These are phyloP conservation scores for Colletotrichum spaethianum DNA, from an alignment of 2,329 filamentous ascomycete species.

Conservation along the genomic window DNA sequence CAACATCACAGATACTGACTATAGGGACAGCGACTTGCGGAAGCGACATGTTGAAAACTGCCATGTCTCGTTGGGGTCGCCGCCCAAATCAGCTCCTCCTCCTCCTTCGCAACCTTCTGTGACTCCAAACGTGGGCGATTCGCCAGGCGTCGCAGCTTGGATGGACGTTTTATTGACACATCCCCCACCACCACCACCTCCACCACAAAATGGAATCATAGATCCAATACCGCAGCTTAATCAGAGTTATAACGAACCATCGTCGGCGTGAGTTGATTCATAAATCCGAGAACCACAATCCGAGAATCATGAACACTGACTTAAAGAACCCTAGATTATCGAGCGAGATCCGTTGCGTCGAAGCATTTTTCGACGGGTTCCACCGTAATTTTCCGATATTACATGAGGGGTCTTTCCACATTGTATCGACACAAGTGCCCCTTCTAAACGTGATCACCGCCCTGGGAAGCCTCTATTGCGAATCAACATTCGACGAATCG, in stretches of 20 bases:
- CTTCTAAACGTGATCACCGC: constrained; percentile 24
- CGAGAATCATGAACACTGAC: neutral
- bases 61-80: constrained; percentile 13
- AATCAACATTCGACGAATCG: constrained; percentile 9
- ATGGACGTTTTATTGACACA: constrained; percentile 23
- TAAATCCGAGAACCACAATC: neutral
- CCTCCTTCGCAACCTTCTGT: neutral
- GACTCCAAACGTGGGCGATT: constrained; percentile 16
- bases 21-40: constrained; percentile 13
- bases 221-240: constrained; percentile 15
- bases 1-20: neutral
- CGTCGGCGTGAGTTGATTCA: neutral
- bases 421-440: constrained; percentile 28
- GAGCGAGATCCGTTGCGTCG: constrained; percentile 26
- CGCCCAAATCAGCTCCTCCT: constrained; percentile 12
- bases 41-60: constrained; percentile 30
- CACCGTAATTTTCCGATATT: constrained; percentile 21
- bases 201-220: constrained; percentile 8
- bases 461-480: constrained; percentile 33
- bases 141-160: constrained; percentile 22
- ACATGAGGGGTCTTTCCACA: constrained; percentile 26
- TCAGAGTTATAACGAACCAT: constrained; percentile 10
- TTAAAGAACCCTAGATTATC: neutral
- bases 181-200: constrained; percentile 14
- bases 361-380: constrained; percentile 31